Conservation (phyloP, 1,139 yeast species). For the Blastobotrys arbuscula region DNA sequence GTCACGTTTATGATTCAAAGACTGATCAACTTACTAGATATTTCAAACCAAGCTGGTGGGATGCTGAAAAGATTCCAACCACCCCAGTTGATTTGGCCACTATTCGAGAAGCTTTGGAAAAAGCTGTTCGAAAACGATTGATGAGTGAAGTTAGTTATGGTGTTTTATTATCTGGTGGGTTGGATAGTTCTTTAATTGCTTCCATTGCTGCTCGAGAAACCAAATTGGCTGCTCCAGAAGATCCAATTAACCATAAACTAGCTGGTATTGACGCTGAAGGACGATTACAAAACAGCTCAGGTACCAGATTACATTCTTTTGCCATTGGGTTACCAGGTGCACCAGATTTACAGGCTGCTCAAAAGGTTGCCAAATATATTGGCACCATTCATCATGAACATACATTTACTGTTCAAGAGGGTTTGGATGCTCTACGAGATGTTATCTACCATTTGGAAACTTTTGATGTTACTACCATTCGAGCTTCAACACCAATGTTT, state of each 20-base stretch:
- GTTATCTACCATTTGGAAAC: constrained; percentile 96
- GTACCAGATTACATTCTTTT: constrained; percentile 87
- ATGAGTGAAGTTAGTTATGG: constrained; percentile 99
- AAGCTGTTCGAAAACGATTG: constrained; percentile 96
- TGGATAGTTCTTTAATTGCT: constrained; percentile 94
- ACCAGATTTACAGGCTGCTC: constrained; percentile 94
- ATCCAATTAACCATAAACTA: constrained; percentile 46
- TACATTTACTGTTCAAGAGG: constrained; percentile 93
- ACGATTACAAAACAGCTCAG: constrained; percentile 65
- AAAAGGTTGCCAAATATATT: constrained; percentile 85
- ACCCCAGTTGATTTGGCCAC: constrained; percentile 63
- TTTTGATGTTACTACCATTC: constrained; percentile 94
- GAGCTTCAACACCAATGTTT: constrained; percentile 99
- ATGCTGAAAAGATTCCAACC: constrained; percentile 65
- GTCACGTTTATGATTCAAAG: constrained; percentile 89
- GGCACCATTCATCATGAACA: constrained; percentile 98
- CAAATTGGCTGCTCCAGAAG: constrained; percentile 59
- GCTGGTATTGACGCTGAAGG: constrained; percentile 93
- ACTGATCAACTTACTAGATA: constrained; percentile 83
- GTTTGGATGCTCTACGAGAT: constrained; percentile 90
- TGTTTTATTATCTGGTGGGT: constrained; percentile 92
- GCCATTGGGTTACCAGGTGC: constrained; percentile 98
- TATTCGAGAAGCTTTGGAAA: constrained; percentile 77
- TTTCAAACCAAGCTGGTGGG: constrained; percentile 94
- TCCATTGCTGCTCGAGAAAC: constrained; percentile 97